Evolutionary conservation across 345 rosid genomes (phyloP).

Genomic region (Trapa bicornis): DNA sequence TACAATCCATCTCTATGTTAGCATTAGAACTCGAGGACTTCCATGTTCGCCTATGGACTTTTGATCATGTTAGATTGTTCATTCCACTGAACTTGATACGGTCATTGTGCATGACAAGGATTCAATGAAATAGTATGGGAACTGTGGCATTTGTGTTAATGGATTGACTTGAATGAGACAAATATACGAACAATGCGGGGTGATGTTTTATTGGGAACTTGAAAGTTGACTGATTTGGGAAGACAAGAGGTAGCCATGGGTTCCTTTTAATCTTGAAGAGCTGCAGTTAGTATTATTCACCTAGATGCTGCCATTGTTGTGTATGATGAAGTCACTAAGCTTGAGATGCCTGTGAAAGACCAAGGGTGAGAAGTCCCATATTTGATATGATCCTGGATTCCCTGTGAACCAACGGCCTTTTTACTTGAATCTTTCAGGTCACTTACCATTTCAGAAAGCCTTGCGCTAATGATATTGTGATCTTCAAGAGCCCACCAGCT

Average conservation of each 20-base stretch:
- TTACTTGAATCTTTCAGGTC: conserved; percentile 40
- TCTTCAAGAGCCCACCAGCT: conserved; percentile 87
- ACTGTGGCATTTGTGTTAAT: neutral
- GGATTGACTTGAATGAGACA: neutral
- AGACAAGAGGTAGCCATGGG: too few species aligned
- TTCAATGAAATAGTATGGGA: neutral
- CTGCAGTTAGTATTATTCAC: neutral
- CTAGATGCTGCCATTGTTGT: neutral
- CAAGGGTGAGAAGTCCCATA: neutral
- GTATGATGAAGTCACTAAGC: neutral
- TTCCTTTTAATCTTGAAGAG: neutral
- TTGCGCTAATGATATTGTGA: conserved; percentile 81
- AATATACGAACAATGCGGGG: neutral
- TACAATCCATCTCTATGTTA: neutral
- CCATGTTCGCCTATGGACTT: neutral
- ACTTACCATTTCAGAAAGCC: conserved; percentile 83
- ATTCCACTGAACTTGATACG: neutral
- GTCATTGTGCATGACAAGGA: neutral
- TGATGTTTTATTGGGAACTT: too few species aligned
- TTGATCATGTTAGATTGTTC: neutral
- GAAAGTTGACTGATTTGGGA: too few species aligned
- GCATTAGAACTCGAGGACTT: neutral
- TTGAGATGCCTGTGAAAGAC: neutral
- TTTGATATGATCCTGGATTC: neutral
- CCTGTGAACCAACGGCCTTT: neutral